A percentile compares a stretch with the other conserved stretches of the same genome.
phyloP scores from a whole-genome alignment of 2,329 filamentous ascomycete species.

The Aspergillus tamarii region DNA sequence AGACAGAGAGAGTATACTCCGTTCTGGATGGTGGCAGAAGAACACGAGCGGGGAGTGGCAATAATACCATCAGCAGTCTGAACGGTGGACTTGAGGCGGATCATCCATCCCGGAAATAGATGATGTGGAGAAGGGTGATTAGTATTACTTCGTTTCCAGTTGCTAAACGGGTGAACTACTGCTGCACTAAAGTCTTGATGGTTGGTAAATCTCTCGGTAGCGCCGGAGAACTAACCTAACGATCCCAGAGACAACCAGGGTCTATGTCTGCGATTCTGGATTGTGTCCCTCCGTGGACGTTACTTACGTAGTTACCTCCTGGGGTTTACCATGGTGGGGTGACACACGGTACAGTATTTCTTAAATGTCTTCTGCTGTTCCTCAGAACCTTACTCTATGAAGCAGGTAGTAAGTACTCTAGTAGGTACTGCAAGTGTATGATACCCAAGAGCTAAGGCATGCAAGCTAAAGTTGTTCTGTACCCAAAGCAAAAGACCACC shows the following conservation, averaged over 20 bases:
- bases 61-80: constrained; percentile 6
- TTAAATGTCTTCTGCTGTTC: neutral
- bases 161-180: constrained; percentile 8
- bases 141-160: constrained; percentile 17
- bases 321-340: neutral
- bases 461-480: neutral
- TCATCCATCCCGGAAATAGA: constrained; percentile 2
- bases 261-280: neutral
- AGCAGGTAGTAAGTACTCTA: neutral
- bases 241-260: constrained; percentile 1
- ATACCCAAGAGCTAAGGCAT: neutral
- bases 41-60: constrained; percentile 13
- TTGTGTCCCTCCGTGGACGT: too few relatives aligned
- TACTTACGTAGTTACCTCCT: too few relatives aligned
- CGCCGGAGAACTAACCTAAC: neutral
- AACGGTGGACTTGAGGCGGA: neutral
- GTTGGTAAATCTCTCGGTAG: neutral
- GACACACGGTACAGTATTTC: neutral
- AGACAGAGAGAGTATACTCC: neutral
- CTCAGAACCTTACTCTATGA: too few relatives aligned
- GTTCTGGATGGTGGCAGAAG: neutral
- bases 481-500: neutral
- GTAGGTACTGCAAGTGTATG: neutral
- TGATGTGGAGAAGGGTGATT: constrained; percentile 17
- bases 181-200: constrained; percentile 8